phyloP scores from a whole-genome alignment of 371 early-diverging fungal genomes.

The Mortierella sp. region DNA sequence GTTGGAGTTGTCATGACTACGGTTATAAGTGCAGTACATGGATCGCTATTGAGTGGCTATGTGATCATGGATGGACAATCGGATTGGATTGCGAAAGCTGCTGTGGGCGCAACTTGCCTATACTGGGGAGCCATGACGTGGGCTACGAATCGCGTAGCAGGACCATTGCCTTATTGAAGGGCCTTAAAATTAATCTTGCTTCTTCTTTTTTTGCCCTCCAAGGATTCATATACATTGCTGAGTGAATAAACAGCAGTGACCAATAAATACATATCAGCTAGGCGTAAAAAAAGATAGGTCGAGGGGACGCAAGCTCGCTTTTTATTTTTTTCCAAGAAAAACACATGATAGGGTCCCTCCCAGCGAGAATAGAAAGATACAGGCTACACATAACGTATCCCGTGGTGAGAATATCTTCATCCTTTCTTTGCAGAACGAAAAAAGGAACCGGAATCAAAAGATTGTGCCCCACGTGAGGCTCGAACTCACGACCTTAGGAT shows the following conservation, averaged over 20 bases:
- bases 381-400: too few species aligned
- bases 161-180: conserved; percentile 34
- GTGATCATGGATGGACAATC: conserved; percentile 48
- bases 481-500: conserved; percentile 69
- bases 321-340: too few species aligned
- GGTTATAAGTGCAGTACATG: conserved; percentile 37
- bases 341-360: too few species aligned
- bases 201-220: too few species aligned
- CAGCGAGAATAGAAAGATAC: too few species aligned
- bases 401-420: not conserved
- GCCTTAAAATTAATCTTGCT: too few species aligned
- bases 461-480: conserved; percentile 59
- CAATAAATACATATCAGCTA: too few species aligned
- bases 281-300: too few species aligned
- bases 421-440: not conserved
- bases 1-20: conserved; percentile 32
- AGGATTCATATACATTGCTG: too few species aligned
- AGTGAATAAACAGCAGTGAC: too few species aligned
- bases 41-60: conserved; percentile 41
- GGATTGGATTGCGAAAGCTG: conserved; percentile 50
- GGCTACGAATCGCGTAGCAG: conserved; percentile 24
- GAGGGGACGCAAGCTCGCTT: too few species aligned
- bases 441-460: not conserved
- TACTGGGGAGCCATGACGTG: conserved; percentile 37
- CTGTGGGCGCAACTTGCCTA: conserved; percentile 20